Base-by-base conservation (phyloP, 2,329 filamentous ascomycete genomes). In the Diaporthe sp. region DNA sequence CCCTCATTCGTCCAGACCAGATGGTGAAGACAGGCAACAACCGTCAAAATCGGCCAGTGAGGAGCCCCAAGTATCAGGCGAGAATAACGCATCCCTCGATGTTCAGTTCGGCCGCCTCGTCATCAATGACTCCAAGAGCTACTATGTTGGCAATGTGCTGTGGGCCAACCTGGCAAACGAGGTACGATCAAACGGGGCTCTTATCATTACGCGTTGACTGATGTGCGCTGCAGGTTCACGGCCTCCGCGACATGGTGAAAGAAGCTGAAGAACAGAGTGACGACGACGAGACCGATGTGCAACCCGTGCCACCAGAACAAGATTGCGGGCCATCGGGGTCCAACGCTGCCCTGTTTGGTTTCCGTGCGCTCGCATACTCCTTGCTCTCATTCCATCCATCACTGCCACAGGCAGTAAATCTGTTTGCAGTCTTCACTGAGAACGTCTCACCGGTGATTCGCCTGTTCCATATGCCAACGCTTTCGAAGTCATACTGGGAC, bases 381-480 rank as follows among this genome's bases (percentile, higher is more conserved):
- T 73, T 81, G 17, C 74, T 73, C 25, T 74, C 77, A 10, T 78
- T 78, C 10, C 79, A 81, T 57, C 80, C 80, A 4, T 51, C 78
- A 1, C 62, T 79, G 10, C 73, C 80, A n/a, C 72, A 80, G 31
- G 78, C 79, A 3, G 77, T 81, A 7, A 61, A 75, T 65, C 74
- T 80, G 13, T 81, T 79, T 59, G 72, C 78, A 10, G 46, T 76
- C 2, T 82, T 82, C 69, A 78, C 71, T 10, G 80, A 81, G 7
- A 81, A 79, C 37, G 79, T 82, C 4, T 72, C 76, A 17, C 79
- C 81, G 5, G 25, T 82, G 12, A 77, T 80, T 6, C 79, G 76
- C 62, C 79, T 81, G 31, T 83, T 81, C 68, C 83, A 83, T 74
- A 78, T 80, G 76, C 81, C 81, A 1, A 81, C 80, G 1, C 49